Evolutionary conservation across 2,329 filamentous ascomycete genomes (phyloP), one percentile per base, ranked within the genome.

Genomic region (Hypoxylon sp.): DNA sequence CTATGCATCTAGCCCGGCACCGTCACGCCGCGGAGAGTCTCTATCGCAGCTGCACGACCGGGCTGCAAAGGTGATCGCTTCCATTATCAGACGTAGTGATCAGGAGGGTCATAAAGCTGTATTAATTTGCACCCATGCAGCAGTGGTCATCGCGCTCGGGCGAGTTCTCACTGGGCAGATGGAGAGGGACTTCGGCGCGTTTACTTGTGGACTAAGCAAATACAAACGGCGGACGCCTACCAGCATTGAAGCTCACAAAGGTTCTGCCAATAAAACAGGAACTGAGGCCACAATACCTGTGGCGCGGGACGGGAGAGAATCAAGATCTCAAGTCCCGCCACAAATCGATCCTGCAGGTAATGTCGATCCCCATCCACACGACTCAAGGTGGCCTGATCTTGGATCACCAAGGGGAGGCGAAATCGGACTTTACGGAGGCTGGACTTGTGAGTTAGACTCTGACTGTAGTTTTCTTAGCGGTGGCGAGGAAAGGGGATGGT

Each of bases 401-500:
- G 57, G 31, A 40, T 42, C 48, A 14, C 11, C 40, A 50, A 55
- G 90, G 91, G 85, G 81, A 71, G 81, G 80, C 67, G 88, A 87
- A 0, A 84, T 81, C 22, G 91, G 91, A 20, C 87, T 95, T 42
- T 84, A 86, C 27, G 94, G 93, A 40, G 91, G 91, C 30, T 99
- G 95, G 95, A 85, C 89, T 44, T 95, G 94, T 77, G 86, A 89
- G 66, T 78, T 88, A 59, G 95, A 97, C 81, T 94, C 94, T 14
- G 93, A 97, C 79, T 97, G 94, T 76, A 90, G 88, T 66, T 97
- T 95, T 80, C 83, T 98, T 72, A 89, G 85, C 60, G 86, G 87
- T 61, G 95, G 95, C 6, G 91, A 92, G 75, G 95, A 98, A 81
- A 86, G 95, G 82, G 94, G 94, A 77, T 98, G 95, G 94, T 96